These are phyloP conservation scores for Botrytis deweyae DNA, from an alignment of 2,329 filamentous ascomycete genomes.

Conservation along the genomic window DNA sequence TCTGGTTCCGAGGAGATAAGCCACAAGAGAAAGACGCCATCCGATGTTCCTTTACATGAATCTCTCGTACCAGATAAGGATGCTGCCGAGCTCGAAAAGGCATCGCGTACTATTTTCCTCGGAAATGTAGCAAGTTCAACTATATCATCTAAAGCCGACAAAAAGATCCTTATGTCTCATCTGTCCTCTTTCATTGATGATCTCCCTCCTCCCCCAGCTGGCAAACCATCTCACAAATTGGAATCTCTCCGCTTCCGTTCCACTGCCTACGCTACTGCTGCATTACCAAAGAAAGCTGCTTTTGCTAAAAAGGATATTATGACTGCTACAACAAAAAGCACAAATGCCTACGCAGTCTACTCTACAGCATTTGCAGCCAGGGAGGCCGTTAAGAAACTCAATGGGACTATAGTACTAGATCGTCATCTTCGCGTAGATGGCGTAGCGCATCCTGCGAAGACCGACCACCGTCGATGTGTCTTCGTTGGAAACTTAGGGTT, in stretches of 20 bases:
- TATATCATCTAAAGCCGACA: conserved; percentile 77
- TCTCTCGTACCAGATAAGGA: conserved; percentile 54
- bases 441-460: conserved; percentile 79
- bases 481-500: conserved; percentile 97
- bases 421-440: conserved; percentile 89
- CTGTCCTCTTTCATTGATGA: conserved; percentile 71
- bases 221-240: conserved; percentile 63
- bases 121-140: conserved; percentile 84
- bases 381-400: conserved; percentile 72
- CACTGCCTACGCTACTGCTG: conserved; percentile 73
- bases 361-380: conserved; percentile 72
- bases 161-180: conserved; percentile 74
- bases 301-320: conserved; percentile 89
- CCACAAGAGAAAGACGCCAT: conserved; percentile 44
- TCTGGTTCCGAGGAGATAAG: conserved; percentile 26
- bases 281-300: conserved; percentile 89
- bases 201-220: conserved; percentile 47
- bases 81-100: conserved; percentile 73
- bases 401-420: conserved; percentile 79
- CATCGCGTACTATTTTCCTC: conserved; percentile 85
- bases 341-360: conserved; percentile 94
- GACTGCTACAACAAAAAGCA: conserved; percentile 85
- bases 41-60: conserved; percentile 51
- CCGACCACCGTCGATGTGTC: conserved; percentile 85
- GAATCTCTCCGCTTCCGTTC: conserved; percentile 95